These are phyloP conservation scores for Dictyostelium intermedium DNA, from an alignment of 78 protist species.

Conservation along the genomic window DNA sequence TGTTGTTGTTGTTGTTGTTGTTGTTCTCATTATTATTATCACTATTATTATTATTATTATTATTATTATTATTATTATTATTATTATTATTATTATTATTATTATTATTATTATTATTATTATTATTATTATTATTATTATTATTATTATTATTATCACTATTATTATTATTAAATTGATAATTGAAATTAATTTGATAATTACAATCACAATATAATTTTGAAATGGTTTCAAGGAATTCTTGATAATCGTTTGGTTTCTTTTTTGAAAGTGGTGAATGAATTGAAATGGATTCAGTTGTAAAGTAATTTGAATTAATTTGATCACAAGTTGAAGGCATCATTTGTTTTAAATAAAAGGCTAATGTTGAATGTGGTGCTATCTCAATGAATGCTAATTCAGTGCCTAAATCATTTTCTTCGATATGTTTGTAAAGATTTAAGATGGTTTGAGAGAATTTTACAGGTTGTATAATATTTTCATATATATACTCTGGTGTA, in stretches of 20 bases:
- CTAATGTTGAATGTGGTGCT: constrained; percentile 27
- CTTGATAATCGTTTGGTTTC: neutral
- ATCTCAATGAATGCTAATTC: neutral
- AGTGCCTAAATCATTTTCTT: neutral
- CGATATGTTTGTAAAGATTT: neutral
- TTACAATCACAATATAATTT: neutral
- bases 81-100: too few relatives aligned
- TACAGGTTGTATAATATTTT: constrained; percentile 2
- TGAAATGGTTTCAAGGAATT: too few relatives aligned
- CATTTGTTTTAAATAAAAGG: neutral
- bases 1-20: too few relatives aligned
- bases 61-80: too few relatives aligned
- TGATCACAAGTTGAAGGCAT: neutral
- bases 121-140: too few relatives aligned
- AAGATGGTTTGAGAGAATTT: neutral
- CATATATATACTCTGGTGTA: neutral
- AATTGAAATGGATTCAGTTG: neutral
- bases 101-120: too few relatives aligned
- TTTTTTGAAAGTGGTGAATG: neutral
- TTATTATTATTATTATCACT: too few relatives aligned
- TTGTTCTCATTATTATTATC: too few relatives aligned
- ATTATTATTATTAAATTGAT: neutral
- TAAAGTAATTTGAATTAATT: neutral
- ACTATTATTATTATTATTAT: too few relatives aligned
- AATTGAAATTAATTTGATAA: neutral